Evolutionary conservation across 345 rosid genomes (phyloP).

Genomic region (Salix purpurea): DNA sequence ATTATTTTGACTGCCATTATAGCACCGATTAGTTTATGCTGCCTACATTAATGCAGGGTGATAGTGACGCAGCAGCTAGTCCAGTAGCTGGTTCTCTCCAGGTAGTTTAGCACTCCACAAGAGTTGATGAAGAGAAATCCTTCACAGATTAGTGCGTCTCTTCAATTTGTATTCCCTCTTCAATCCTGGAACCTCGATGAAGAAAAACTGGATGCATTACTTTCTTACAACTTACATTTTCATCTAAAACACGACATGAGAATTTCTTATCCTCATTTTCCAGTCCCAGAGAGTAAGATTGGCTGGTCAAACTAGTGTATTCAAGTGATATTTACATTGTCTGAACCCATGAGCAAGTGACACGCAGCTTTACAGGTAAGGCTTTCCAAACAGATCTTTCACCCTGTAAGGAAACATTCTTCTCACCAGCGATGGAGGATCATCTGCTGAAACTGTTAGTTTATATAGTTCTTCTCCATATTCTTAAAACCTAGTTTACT

Average conservation of each 20-base stretch:
- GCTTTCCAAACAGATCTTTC: slow-evolving; percentile 76
- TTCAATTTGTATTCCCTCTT: not conserved
- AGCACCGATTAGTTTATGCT: slow-evolving; percentile 8
- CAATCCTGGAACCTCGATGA: not conserved
- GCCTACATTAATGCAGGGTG: slow-evolving; percentile 52
- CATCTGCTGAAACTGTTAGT: slow-evolving; percentile 61
- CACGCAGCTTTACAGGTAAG: slow-evolving; percentile 82
- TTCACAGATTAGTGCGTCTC: not conserved
- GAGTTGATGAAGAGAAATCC: not conserved
- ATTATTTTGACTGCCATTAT: not conserved
- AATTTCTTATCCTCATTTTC: not conserved
- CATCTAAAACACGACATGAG: not conserved
- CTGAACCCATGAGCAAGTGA: slow-evolving; percentile 49
- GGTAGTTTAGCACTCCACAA: slow-evolving; percentile 37
- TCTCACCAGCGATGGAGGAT: slow-evolving; percentile 75
- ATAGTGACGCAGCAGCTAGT: slow-evolving; percentile 66
- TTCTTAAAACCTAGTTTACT: slow-evolving; percentile 1
- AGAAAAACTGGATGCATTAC: not conserved
- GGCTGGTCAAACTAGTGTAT: not conserved
- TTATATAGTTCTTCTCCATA: not conserved
- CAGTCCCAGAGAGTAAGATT: not conserved
- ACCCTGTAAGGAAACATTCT: slow-evolving; percentile 84
- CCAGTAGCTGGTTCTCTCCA: slow-evolving; percentile 71
- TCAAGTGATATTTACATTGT: not conserved
- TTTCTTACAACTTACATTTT: not conserved